phyloP scores from a whole-genome alignment of 495 filamentous ascomycete genomes.

The Margaritispora aquatica region DNA sequence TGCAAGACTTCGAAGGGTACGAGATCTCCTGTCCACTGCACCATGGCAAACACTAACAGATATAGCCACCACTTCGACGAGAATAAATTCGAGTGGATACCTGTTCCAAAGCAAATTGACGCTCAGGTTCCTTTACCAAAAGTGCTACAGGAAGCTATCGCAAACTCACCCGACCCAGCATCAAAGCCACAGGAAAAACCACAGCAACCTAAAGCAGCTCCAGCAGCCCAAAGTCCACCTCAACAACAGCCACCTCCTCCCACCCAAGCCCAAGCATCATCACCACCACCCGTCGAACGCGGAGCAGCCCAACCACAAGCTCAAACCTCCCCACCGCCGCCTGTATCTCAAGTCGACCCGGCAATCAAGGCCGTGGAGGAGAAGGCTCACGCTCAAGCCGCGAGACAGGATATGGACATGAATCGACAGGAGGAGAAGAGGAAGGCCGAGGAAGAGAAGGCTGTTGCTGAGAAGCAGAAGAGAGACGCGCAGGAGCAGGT shows the following conservation, averaged over 20 bases:
- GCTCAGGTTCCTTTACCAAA: not conserved
- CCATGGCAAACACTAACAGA: not conserved
- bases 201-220: not conserved
- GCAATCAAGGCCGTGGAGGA: too few species aligned
- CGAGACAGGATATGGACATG: too few species aligned
- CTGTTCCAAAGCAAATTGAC: conserved; percentile 10
- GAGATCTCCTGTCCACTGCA: not conserved
- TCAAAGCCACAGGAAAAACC: not conserved
- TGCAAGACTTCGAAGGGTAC: conserved; percentile 19
- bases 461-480: too few species aligned
- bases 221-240: not conserved
- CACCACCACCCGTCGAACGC: not conserved
- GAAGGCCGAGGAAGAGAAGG: too few species aligned
- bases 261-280: not conserved
- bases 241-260: not conserved
- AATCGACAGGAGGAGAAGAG: too few species aligned
- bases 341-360: not conserved
- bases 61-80: conserved; percentile 36
- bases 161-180: not conserved
- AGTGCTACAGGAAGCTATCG: not conserved
- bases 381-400: too few species aligned
- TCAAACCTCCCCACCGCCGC: not conserved
- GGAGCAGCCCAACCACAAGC: not conserved
- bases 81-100: conserved; percentile 30
- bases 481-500: too few species aligned